These are phyloP conservation scores for Cladosporium sp. DNA, from an alignment of 2,329 filamentous ascomycete genomes.

Conservation along the genomic window DNA sequence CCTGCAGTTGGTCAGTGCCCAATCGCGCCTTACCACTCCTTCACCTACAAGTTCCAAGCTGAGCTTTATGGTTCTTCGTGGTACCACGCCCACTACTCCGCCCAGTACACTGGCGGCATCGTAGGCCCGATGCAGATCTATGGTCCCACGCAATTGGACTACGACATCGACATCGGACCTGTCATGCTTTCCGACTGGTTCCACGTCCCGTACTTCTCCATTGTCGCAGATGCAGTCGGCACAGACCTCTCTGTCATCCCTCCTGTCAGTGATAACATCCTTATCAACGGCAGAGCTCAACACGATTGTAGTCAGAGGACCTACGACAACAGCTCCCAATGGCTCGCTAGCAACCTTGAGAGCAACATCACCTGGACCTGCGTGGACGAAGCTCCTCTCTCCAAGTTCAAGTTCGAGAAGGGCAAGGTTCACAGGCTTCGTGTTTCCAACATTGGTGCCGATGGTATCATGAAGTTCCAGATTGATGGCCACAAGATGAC, in stretches of 20 bases:
- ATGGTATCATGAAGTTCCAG: conserved; percentile 39
- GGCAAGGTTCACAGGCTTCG: conserved; percentile 41
- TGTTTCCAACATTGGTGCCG: conserved; percentile 40
- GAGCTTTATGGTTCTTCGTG: conserved; percentile 32
- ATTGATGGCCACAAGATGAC: conserved; percentile 43
- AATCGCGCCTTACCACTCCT: conserved; percentile 38
- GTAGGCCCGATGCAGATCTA: conserved; percentile 29
- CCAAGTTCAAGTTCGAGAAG: conserved; percentile 37
- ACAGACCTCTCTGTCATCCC: conserved; percentile 16
- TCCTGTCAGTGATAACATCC: conserved; percentile 26
- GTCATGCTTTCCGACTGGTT: conserved; percentile 31
- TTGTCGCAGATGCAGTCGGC: conserved; percentile 18
- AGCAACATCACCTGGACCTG: conserved; percentile 17
- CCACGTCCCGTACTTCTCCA: conserved; percentile 31
- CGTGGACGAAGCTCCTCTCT: conserved; percentile 23
- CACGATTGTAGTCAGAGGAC: conserved; percentile 27
- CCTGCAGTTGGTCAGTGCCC: conserved; percentile 39
- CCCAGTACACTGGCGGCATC: conserved; percentile 27
- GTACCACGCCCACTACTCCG: conserved; percentile 37
- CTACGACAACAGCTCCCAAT: conserved; percentile 17
- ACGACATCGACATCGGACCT: conserved; percentile 30
- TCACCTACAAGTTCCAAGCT: conserved; percentile 38
- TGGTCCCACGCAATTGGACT: conserved; percentile 24
- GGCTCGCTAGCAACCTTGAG: conserved; percentile 17
- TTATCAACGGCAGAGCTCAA: conserved; percentile 33